These are phyloP conservation scores for Kluyveromyces siamensis DNA, from an alignment of 805 yeast species.

Conservation along the genomic window DNA sequence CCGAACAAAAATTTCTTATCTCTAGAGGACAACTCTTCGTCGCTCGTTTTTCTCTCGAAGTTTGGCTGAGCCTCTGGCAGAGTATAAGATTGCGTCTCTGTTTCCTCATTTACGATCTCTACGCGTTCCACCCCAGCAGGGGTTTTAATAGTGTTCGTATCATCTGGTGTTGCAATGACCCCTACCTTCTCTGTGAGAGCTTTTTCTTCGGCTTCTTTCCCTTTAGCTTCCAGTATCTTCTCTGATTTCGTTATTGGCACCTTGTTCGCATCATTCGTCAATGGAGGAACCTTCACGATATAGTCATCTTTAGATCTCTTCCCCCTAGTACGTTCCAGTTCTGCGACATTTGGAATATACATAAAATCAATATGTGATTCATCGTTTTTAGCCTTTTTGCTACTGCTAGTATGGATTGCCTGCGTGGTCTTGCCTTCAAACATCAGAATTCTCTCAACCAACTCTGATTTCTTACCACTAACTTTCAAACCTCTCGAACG, in stretches of 20 bases:
- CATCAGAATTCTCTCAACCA: conserved; percentile 32
- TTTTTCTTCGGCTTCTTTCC: neutral
- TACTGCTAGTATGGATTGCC: conserved; percentile 15
- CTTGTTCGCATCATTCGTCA: conserved; percentile 40
- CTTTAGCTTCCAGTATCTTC: conserved; percentile 11
- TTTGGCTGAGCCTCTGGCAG: conserved; percentile 8
- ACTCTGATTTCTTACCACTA: conserved; percentile 52
- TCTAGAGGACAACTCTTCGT: conserved; percentile 11
- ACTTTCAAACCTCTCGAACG: conserved; percentile 50
- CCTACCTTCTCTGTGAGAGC: conserved; percentile 2
- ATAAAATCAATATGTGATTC: conserved; percentile 48
- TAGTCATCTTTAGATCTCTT: conserved; percentile 42
- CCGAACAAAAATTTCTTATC: conserved; percentile 22
- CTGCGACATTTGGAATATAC: conserved; percentile 35
- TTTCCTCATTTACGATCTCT: conserved; percentile 6
- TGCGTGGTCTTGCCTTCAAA: conserved; percentile 12
- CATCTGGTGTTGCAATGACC: conserved; percentile 8
- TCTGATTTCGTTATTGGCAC: conserved; percentile 26
- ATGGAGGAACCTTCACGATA: conserved; percentile 33
- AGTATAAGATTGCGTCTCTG: neutral
- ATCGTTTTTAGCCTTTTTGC: conserved; percentile 42
- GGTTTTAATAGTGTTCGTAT: conserved; percentile 7
- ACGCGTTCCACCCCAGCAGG: conserved; percentile 2
- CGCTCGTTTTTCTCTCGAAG: conserved; percentile 1
- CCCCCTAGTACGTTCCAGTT: conserved; percentile 15